Evolutionary conservation across 352 stramenopile species (phyloP), one percentile per base, ranked within the genome.

Genomic region (Globisporangium echinulatum): DNA sequence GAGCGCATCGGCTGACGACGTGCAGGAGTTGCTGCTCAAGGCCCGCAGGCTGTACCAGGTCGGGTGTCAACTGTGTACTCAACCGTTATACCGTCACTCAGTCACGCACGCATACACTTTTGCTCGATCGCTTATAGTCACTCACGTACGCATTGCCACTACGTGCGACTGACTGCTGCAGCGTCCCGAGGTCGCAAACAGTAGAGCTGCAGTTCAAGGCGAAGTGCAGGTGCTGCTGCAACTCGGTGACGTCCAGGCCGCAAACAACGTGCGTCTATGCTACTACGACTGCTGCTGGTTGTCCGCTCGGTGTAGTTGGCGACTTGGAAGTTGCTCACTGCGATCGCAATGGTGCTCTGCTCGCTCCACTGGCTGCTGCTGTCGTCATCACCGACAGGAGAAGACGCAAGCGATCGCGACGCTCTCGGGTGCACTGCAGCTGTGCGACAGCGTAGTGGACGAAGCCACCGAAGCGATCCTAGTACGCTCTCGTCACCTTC

Each of bases 211-310:
- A 0, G 55, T 70, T 1, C 67, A 74, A 13, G 79, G 79, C 33
- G 64, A 82, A 71, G 65, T 75, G 14, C 67, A 72, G 2, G 70
- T 84, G 54, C 63, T 87, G 14, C 40, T 82, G 43, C 72, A 87
- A 60, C 69, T 69, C 25, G 76, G 66, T 25, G 74, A 87, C 51
- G 46, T 84, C 15, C 51, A 75, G 15, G 47, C 54, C 0, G 62
- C 69, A 57, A 61, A 48, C 15, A 56, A 66, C 47, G 79, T 88
- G 61, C 6, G 50, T 40, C 2, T 4, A 14, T 1, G 25, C 19
- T 19, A 33, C 25, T 33, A 33, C 25, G 25, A 33, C 25, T 33
- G 25, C 2, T 33, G 25, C 25, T 33, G 25, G 1, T 33, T 33
- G 25, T 33, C 25, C 25, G 25, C 25, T 33, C 25, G 25, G 25